Percentiles rank a stretch among this genome's conserved stretches.
These are phyloP conservation scores for Rhizopogon salebrosus DNA, from an alignment of 768 basidiomycete genomes.

Conservation along the genomic window DNA sequence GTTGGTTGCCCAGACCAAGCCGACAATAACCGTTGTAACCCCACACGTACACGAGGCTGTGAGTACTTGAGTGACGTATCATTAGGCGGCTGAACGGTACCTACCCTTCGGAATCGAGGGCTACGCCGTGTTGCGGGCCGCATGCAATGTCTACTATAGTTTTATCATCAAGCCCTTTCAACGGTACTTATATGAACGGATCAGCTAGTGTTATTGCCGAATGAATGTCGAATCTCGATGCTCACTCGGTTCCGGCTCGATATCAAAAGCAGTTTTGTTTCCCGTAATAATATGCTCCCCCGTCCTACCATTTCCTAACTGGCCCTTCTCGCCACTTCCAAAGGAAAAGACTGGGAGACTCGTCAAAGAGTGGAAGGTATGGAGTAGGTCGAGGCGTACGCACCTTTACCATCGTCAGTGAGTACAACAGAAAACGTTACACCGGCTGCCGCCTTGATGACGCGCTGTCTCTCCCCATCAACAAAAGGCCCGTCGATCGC, in stretches of 20 bases:
- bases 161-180: slow-evolving; percentile 73
- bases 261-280: slow-evolving; percentile 79
- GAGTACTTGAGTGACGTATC: background rate
- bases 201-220: background rate
- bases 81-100: slow-evolving; percentile 8
- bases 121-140: slow-evolving; percentile 84
- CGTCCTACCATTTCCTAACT: slow-evolving; percentile 87
- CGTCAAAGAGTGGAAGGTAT: slow-evolving; percentile 1
- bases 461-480: slow-evolving; percentile 56
- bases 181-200: slow-evolving; percentile 43
- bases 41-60: slow-evolving; percentile 76
- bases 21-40: slow-evolving; percentile 91
- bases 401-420: slow-evolving; percentile 78
- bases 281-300: slow-evolving; percentile 88
- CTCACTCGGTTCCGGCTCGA: slow-evolving; percentile 64
- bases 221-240: slow-evolving; percentile 11
- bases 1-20: slow-evolving; percentile 82
- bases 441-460: slow-evolving; percentile 75
- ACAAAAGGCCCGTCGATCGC: slow-evolving; percentile 52
- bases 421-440: slow-evolving; percentile 80
- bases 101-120: slow-evolving; percentile 73
- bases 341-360: slow-evolving; percentile 69
- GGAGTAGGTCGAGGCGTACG: slow-evolving; percentile 8
- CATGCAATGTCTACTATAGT: slow-evolving; percentile 79
- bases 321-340: slow-evolving; percentile 90